These are phyloP conservation scores for Zostera marina DNA, from an alignment of 116 monocot genomes.

Conservation along the genomic window DNA sequence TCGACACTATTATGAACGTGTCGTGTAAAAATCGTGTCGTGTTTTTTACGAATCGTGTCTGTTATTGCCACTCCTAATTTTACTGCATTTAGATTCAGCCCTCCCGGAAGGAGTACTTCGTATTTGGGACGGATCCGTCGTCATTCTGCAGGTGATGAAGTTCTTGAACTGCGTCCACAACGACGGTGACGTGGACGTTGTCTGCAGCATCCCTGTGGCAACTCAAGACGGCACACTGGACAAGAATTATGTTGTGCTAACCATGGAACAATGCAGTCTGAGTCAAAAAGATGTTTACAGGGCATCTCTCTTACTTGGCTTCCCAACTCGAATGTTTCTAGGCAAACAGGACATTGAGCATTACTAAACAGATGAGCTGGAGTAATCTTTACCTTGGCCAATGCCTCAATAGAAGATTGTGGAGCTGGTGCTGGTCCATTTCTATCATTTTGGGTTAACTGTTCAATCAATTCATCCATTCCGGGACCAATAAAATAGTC, in stretches of 20 bases:
- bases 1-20: too few relatives aligned
- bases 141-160: slow-evolving; percentile 57
- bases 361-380: slow-evolving; percentile 39
- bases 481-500: slow-evolving; percentile 42
- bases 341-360: slow-evolving; percentile 46
- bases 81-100: slow-evolving; percentile 31
- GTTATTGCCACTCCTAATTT: too few relatives aligned
- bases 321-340: slow-evolving; percentile 45
- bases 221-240: slow-evolving; percentile 44
- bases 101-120: slow-evolving; percentile 31
- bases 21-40: too few relatives aligned
- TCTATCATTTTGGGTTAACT: slow-evolving; percentile 16
- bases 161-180: slow-evolving; percentile 76
- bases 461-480: slow-evolving; percentile 37
- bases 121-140: slow-evolving; percentile 14
- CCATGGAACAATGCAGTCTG: slow-evolving; percentile 68
- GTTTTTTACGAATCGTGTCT: too few relatives aligned
- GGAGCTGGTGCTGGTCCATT: slow-evolving; percentile 43
- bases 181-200: slow-evolving; percentile 16
- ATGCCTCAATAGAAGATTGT: slow-evolving; percentile 28
- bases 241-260: slow-evolving; percentile 51
- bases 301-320: slow-evolving; percentile 45
- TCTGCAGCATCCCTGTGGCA: slow-evolving; percentile 13
- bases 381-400: slow-evolving; percentile 34
- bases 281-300: slow-evolving; percentile 68